Percentiles rank a stretch among this genome's conserved stretches.
phyloP scores from a whole-genome alignment of 1,139 yeast species.

The Debaryomyces coudertii region DNA sequence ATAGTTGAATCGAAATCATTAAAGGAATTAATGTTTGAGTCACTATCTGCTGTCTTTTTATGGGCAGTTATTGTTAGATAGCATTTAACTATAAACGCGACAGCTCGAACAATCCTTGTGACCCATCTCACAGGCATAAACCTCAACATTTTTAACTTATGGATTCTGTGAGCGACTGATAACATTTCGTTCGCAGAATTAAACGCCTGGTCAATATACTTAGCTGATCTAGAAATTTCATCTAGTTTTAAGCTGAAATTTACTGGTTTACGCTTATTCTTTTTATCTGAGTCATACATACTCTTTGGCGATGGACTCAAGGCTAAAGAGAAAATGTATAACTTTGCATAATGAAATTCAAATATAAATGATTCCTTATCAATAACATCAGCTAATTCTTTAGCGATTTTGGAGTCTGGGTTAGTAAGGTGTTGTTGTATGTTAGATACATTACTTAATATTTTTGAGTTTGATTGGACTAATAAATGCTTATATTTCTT shows the following conservation, averaged over 20 bases:
- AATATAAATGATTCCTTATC: slow-evolving; percentile 75
- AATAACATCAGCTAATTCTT: slow-evolving; percentile 45
- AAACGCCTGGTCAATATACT: slow-evolving; percentile 80
- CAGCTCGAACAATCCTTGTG: slow-evolving; percentile 84
- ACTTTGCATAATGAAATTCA: slow-evolving; percentile 81
- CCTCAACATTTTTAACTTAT: slow-evolving; percentile 61
- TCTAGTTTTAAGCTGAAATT: slow-evolving; percentile 55
- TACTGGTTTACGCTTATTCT: slow-evolving; percentile 21
- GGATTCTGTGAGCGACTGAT: slow-evolving; percentile 71
- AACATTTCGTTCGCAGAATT: slow-evolving; percentile 82
- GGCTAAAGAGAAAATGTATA: slow-evolving; percentile 84
- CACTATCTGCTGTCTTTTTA: slow-evolving; percentile 27
- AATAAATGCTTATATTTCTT: slow-evolving; percentile 60
- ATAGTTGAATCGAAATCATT: slow-evolving; percentile 53
- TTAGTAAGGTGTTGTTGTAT: slow-evolving; percentile 36
- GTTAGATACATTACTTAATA: slow-evolving; percentile 29
- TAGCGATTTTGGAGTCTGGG: slow-evolving; percentile 41
- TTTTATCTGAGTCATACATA: slow-evolving; percentile 21
- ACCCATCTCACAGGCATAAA: slow-evolving; percentile 93
- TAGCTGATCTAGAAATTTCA: slow-evolving; percentile 73
- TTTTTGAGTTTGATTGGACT: slow-evolving; percentile 44
- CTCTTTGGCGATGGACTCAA: slow-evolving; percentile 51
- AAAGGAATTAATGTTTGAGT: slow-evolving; percentile 27
- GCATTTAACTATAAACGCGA: slow-evolving; percentile 87
- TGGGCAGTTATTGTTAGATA: slow-evolving; percentile 67